A percentile compares a stretch with the other conserved stretches of the same genome.
Conservation (phyloP, 2,329 filamentous ascomycete genomes). For the Sclerotinia spermophila region DNA sequence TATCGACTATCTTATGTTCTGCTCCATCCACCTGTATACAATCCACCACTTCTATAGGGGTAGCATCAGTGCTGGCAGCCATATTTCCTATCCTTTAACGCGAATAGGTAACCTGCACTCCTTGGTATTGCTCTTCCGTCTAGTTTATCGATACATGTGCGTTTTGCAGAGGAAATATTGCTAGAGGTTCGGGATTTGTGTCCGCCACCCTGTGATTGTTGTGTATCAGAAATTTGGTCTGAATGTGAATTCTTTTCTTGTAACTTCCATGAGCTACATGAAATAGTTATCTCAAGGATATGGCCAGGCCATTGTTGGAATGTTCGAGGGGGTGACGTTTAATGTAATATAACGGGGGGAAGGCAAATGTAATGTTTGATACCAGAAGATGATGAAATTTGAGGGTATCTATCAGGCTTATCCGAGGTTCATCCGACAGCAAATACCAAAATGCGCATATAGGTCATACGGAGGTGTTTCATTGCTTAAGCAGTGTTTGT, state of each 20-base stretch:
- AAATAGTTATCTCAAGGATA: slow-evolving; percentile 31
- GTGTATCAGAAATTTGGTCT: neutral
- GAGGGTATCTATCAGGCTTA: neutral
- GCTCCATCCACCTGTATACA: slow-evolving; percentile 27
- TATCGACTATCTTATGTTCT: slow-evolving; percentile 42
- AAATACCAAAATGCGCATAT: neutral
- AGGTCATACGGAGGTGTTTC: neutral
- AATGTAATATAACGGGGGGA: neutral
- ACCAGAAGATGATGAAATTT: neutral
- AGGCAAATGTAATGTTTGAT: neutral
- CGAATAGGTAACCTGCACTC: neutral
- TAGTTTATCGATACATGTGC: neutral
- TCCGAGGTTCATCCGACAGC: slow-evolving; percentile 11
- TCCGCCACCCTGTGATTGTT: neutral
- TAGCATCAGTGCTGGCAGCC: neutral
- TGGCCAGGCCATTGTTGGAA: slow-evolving; percentile 34
- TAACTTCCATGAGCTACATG: slow-evolving; percentile 6
- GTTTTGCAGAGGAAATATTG: neutral
- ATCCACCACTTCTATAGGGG: slow-evolving; percentile 10
- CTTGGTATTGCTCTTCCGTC: neutral
- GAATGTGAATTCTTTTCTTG: slow-evolving; percentile 1
- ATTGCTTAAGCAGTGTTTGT: neutral
- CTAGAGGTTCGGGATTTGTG: neutral
- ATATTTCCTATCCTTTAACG: neutral
- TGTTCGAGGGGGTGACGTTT: neutral